Base-by-base conservation (phyloP, 2,329 filamentous ascomycete species). In the Talaromyces albobiverticillius region DNA sequence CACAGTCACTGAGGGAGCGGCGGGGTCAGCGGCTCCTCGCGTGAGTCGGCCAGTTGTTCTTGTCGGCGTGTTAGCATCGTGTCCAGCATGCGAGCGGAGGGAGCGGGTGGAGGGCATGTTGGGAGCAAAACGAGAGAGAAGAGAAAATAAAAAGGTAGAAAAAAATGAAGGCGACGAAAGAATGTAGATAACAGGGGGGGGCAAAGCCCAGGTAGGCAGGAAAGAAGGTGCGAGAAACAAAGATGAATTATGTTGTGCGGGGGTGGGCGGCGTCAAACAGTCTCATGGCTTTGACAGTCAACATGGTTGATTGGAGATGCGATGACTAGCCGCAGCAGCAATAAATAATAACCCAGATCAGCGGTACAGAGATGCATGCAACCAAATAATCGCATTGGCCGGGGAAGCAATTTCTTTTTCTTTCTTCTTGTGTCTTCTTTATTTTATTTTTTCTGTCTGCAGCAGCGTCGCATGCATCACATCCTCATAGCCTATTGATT, bases 21-120 rank as follows among this genome's bases (percentile, higher is more conserved):
- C 41, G 25, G 64, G 57, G 53, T 65, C 61, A 50, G 60, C 55
- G 51, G 63, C 57, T 55, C 64, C 63, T 34, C 67, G 68, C 47
- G 66, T 70, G 40, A 63, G 55, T 60, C 72, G 70, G 48, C 67
- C 70, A 46, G 67, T 63, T 57, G 67, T 63, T 57, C 73, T 74
- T 58, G 68, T 64, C 58, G 59, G 62, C 53, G 59, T 56, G 60
- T 73, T 69, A 70, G 69, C 64, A 60, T 67, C 65, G 46, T 60
- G 52, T 56, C 55, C 61, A 48, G 59, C 52, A 59, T 65, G 71
- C 57, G 68, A 67, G 59, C 73, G 72, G 54, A 69, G 66, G 51
- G 72, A 70, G 54, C 72, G 73, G 59, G 69, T 68, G 46, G 67
- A 61, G 51, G 67, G 60, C 72, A 75, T 74, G n/a, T 47, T 42